These are phyloP conservation scores for Colletotrichum euphorbiae DNA, from an alignment of 2,329 filamentous ascomycete genomes.

Conservation along the genomic window DNA sequence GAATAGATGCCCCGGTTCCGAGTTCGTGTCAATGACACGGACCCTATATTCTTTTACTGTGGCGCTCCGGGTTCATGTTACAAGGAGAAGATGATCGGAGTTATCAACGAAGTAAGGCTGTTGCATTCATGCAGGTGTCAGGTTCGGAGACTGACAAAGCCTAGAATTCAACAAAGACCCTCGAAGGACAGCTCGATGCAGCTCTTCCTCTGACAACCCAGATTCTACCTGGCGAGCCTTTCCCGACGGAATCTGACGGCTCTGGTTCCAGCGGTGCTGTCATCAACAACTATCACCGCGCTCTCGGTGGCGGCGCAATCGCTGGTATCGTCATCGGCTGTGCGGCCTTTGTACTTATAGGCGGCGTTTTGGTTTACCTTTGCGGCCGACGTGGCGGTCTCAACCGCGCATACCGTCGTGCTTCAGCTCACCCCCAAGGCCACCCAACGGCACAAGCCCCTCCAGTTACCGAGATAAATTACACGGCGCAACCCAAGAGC, in stretches of 20 bases:
- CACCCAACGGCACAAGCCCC: neutral
- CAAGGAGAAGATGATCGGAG: slow-evolving; percentile 77
- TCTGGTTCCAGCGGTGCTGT: slow-evolving; percentile 30
- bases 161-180: slow-evolving; percentile 60
- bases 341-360: slow-evolving; percentile 57
- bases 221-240: slow-evolving; percentile 66
- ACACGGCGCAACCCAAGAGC: slow-evolving; percentile 43
- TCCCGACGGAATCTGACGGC: slow-evolving; percentile 59
- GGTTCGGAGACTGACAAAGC: slow-evolving; percentile 32
- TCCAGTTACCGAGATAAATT: slow-evolving; percentile 29
- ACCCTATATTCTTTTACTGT: slow-evolving; percentile 78
- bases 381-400: slow-evolving; percentile 57
- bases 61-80: slow-evolving; percentile 74
- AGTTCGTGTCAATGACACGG: slow-evolving; percentile 67
- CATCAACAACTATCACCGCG: slow-evolving; percentile 26
- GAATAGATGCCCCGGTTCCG: slow-evolving; percentile 56
- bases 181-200: slow-evolving; percentile 59
- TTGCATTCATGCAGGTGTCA: too few relatives aligned
- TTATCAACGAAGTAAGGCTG: slow-evolving; percentile 73
- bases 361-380: slow-evolving; percentile 59
- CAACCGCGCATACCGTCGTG: slow-evolving; percentile 50
- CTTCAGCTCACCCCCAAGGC: neutral
- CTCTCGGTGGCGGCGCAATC: slow-evolving; percentile 60
- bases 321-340: slow-evolving; percentile 69
- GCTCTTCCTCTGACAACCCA: slow-evolving; percentile 63